phyloP scores from a whole-genome alignment of 2,329 filamentous ascomycete species.

The Fusarium xylarioides region DNA sequence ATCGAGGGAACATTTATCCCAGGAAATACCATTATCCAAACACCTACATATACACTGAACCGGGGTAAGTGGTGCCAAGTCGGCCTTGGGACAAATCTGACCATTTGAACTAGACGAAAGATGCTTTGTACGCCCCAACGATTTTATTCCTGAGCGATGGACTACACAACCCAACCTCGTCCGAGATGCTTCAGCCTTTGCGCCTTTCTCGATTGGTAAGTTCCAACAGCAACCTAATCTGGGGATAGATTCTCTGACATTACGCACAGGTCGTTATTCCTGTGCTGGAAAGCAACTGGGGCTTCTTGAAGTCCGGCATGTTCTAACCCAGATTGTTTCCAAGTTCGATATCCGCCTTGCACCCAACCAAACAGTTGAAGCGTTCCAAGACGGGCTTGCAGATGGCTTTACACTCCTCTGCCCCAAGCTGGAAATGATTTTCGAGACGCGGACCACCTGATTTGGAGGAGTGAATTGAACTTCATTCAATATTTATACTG shows the following conservation, averaged over 20 bases:
- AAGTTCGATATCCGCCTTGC: neutral
- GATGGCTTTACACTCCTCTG: neutral
- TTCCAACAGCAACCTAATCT: neutral
- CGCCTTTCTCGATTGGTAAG: neutral
- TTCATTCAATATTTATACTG: fast-evolving
- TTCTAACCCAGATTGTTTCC: neutral
- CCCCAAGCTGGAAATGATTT: neutral
- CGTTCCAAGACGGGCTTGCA: neutral
- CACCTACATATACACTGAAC: neutral
- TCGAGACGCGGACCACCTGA: neutral
- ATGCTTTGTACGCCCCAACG: neutral
- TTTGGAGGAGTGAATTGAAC: neutral
- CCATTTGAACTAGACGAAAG: neutral
- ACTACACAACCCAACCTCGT: neutral
- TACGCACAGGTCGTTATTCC: neutral
- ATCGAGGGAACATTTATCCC: neutral
- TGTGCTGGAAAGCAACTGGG: neutral
- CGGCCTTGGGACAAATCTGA: neutral
- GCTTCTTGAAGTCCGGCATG: neutral
- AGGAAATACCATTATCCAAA: neutral
- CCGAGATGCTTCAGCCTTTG: neutral
- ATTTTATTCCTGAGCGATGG: neutral
- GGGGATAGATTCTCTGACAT: neutral
- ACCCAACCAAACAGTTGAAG: neutral
- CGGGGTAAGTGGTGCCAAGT: neutral